These are phyloP conservation scores for Aspergillus sp. DNA, from an alignment of 2,329 filamentous ascomycete genomes.

Conservation along the genomic window DNA sequence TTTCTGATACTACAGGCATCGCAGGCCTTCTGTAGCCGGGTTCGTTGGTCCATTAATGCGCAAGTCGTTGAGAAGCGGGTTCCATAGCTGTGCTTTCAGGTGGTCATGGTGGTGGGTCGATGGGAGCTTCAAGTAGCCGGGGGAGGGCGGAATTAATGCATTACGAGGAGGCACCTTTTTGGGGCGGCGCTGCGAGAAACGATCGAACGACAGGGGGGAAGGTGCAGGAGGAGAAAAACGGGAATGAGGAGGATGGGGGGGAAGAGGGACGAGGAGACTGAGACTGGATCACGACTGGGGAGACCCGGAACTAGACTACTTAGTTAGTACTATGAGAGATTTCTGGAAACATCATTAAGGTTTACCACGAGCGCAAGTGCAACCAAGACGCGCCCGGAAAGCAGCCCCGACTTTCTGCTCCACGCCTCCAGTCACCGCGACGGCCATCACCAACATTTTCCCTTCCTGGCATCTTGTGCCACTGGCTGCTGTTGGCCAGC, in stretches of 20 bases:
- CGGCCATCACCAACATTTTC: not conserved
- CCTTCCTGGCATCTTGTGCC: not conserved
- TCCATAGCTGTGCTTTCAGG: conserved; percentile 20
- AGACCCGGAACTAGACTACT: too few relatives aligned
- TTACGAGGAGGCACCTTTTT: not conserved
- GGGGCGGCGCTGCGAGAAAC: not conserved
- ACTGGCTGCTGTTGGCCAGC: not conserved
- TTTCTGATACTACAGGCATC: conserved; percentile 55
- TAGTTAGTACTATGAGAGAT: not conserved
- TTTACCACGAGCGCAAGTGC: not conserved
- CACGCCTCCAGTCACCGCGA: not conserved
- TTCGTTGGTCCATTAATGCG: conserved; percentile 38
- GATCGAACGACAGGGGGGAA: not conserved
- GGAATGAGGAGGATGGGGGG: not conserved
- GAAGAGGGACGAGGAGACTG: not conserved
- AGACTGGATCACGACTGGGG: too few relatives aligned
- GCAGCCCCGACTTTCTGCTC: not conserved
- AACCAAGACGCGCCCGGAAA: not conserved
- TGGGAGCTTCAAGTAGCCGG: conserved; percentile 9
- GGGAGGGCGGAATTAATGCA: not conserved
- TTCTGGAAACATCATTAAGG: conserved; percentile 5
- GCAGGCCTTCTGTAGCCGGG: conserved; percentile 51
- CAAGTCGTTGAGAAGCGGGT: conserved; percentile 16
- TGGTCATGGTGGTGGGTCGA: conserved; percentile 17
- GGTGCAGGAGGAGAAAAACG: not conserved